phyloP scores from a whole-genome alignment of 768 basidiomycete species.

The Boletus rubroflammeus region DNA sequence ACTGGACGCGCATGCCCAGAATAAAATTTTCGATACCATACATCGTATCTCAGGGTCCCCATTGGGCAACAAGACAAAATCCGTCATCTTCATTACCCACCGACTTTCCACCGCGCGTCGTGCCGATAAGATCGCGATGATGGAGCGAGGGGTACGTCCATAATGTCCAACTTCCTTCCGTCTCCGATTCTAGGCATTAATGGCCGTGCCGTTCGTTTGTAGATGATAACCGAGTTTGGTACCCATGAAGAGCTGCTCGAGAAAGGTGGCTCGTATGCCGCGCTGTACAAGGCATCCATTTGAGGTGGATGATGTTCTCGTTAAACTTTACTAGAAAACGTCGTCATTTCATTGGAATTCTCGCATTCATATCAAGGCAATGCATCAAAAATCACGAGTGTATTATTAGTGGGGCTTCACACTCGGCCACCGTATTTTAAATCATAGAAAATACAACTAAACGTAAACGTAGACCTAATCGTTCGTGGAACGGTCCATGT shows the following conservation, averaged over 20 bases:
- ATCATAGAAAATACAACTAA: slow-evolving; percentile 18
- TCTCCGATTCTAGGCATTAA: slow-evolving; percentile 15
- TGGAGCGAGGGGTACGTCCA: slow-evolving; percentile 65
- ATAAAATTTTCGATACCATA: slow-evolving; percentile 74
- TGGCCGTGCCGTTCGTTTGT: slow-evolving; percentile 18
- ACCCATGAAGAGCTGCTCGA: slow-evolving; percentile 64
- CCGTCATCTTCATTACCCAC: slow-evolving; percentile 82
- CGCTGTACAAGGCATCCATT: slow-evolving; percentile 66
- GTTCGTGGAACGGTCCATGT: slow-evolving; percentile 58
- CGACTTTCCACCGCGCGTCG: slow-evolving; percentile 75
- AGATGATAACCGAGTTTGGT: slow-evolving; percentile 77
- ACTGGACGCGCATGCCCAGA: slow-evolving; percentile 76
- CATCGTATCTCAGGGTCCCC: slow-evolving; percentile 58
- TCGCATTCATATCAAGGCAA: slow-evolving; percentile 19
- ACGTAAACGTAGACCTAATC: slow-evolving; percentile 36
- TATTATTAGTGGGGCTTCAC: slow-evolving; percentile 16
- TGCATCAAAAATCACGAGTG: slow-evolving; percentile 23
- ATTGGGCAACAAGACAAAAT: slow-evolving; percentile 57
- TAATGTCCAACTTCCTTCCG: slow-evolving; percentile 4
- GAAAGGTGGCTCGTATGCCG: slow-evolving; percentile 61
- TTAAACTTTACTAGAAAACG: slow-evolving; percentile 3
- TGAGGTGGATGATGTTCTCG: slow-evolving; percentile 28
- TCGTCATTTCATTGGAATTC: slow-evolving; percentile 5
- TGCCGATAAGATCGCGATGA: slow-evolving; percentile 85
- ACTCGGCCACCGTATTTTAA: slow-evolving; percentile 24